Base-by-base conservation (phyloP, 2,329 filamentous ascomycete species). In the Fusarium mundagurra region DNA sequence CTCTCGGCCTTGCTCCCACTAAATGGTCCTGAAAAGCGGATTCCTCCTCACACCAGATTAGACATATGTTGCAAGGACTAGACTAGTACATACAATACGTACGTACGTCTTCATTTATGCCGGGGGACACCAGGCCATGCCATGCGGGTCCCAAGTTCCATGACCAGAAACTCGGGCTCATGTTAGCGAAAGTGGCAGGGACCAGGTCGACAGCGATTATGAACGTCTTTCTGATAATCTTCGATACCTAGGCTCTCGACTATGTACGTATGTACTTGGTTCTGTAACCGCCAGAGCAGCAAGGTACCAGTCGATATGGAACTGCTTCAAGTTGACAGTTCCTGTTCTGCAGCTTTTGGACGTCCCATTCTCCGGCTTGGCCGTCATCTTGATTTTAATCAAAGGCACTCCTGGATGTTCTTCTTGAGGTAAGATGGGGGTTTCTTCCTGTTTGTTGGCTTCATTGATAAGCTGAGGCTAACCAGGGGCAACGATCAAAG, bases 101-200 rank as follows among this genome's bases (percentile, higher is more conserved):
- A 45, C 53, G 44, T 43, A 67, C 39, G 54, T 53, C 54, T 73
- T 69, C 66, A 34, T 55, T 63, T 66, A 72, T 69, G 64, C 58
- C 71, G 76, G 71, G 51, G 73, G 53, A 70, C 50, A 41, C 54
- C 61, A 54, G 63, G 51, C 73, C 65, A 61, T 51, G 22, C 43
- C 17, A 75, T 76, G 75, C 75, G 75, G 76, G 72, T 70, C 67
- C 65, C 61, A 74, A 77, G 72, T 61, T 68, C 68, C 72, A 74
- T 59, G 72, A 72, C 76, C 76, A 77, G 72, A 71, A 78, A 78
- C 67, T 72, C 76, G 76, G 76, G 76, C 76, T 75, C 74, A 61
- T 66, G 60, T 73, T 74, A 74, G 72, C 69, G 72, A 74, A 73
- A 75, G 72, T 69, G 63, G 70, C 74, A 78, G 67, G 76, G 76